These are phyloP conservation scores for Paramecium caudatum DNA, from an alignment of 73 alveolate species.

Conservation along the genomic window DNA sequence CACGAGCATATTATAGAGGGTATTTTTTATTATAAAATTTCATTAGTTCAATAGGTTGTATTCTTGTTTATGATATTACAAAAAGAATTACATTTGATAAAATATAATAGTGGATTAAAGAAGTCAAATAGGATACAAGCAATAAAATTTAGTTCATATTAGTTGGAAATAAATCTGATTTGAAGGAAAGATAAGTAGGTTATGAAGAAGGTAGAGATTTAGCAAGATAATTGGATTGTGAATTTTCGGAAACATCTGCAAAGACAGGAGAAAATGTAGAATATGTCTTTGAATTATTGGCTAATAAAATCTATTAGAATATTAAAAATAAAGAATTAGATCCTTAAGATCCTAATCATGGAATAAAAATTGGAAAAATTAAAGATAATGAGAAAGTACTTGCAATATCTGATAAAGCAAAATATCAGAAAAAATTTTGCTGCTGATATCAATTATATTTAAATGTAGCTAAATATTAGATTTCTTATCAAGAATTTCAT, in stretches of 20 bases:
- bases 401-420: neutral
- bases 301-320: neutral
- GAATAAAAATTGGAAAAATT: conserved; percentile 41
- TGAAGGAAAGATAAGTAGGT: conserved; percentile 77
- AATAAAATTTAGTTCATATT: conserved; percentile 62
- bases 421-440: neutral
- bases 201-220: conserved; percentile 77
- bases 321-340: neutral
- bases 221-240: conserved; percentile 75
- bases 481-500: neutral
- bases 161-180: conserved; percentile 90
- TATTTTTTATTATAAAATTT: conserved; percentile 68
- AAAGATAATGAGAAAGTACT: neutral
- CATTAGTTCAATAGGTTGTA: conserved; percentile 86
- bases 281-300: conserved; percentile 41
- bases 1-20: conserved; percentile 77
- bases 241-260: conserved; percentile 80
- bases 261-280: conserved; percentile 81
- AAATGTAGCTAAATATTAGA: neutral
- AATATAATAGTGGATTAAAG: conserved; percentile 82
- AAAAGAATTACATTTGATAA: conserved; percentile 79
- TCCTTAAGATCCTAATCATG: conserved; percentile 39
- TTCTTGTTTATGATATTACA: conserved; percentile 86
- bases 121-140: conserved; percentile 60
- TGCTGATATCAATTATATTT: neutral